These are phyloP conservation scores for Jacaranda copaia DNA, from an alignment of 257 asterid genomes.

Conservation along the genomic window DNA sequence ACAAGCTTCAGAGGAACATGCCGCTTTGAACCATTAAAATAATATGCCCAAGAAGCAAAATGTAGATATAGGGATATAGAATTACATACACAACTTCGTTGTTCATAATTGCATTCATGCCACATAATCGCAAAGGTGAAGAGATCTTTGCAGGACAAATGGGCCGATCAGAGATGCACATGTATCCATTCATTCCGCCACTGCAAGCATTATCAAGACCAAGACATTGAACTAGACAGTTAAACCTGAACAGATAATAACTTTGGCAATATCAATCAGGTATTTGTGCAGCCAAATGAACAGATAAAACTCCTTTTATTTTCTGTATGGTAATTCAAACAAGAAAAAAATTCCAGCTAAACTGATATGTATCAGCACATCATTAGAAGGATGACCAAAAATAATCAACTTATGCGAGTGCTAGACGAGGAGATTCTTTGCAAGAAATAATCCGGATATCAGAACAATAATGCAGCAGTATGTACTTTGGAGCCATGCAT, in stretches of 20 bases:
- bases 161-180: constrained; percentile 53
- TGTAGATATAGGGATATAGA: not conserved
- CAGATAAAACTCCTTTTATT: not conserved
- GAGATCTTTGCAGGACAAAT: constrained; percentile 51
- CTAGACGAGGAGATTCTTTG: constrained; percentile 15
- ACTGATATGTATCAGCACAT: not conserved
- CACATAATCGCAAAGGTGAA: constrained; percentile 46
- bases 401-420: not conserved
- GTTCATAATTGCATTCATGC: constrained; percentile 46
- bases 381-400: not conserved
- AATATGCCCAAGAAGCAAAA: not conserved
- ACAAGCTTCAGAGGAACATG: constrained; percentile 9
- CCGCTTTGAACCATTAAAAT: not conserved
- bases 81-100: constrained; percentile 63
- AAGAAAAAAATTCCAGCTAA: not conserved
- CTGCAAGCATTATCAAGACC: constrained; percentile 43
- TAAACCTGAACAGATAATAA: not conserved
- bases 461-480: not conserved
- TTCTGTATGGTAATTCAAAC: not conserved
- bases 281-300: too few species aligned
- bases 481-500: not conserved
- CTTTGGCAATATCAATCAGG: not conserved
- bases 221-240: constrained; percentile 11
- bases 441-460: constrained; percentile 1
- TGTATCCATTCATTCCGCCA: constrained; percentile 68